Base-by-base conservation (phyloP, 306 rosid genomes). In the Acacia crassicarpa region DNA sequence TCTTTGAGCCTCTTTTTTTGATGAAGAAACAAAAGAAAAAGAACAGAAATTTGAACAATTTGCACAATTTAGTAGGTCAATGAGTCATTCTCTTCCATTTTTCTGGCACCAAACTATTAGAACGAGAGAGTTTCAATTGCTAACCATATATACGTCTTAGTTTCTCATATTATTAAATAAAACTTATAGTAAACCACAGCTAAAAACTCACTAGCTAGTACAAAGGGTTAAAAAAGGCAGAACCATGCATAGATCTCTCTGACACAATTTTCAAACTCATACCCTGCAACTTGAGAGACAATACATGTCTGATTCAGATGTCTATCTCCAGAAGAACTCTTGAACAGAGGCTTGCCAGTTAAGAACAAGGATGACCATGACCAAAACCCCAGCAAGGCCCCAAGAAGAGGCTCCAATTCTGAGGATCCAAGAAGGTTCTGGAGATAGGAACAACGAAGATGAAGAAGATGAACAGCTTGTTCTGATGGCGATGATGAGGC, bases 401-500 rank as follows among this genome's bases (percentile, higher is more conserved):
- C 91, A 92, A 48, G 94, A 87, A 1, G 97, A 86, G 66, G 90
- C 87, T 87, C 98, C 94, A 45, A 91, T 90, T 86, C 90, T 91
- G 75, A 92, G 87, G 4, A 94, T 91, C 94, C 92, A 88, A 0
- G 94, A 94, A 73, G 97, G 91, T 27, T 94, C 90, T 23, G 91
- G 87, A 82, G 91, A 87, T 3, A 83, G 89, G 67, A 85, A 15
- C 41, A 78, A 65, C 3, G 94, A 87, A 46, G 76, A 63, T 83
- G 87, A 87, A 0, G 79, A n/a, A 5, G 85, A 35, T 5, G 85
- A 89, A n/a, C 97, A 92, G 25, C 94, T 89, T 35, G 90, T 93
- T 72, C 82, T 89, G 2, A 94, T 94, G 20, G 95, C 95, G 32
- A 94, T 86, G 66, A 93, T 85, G 59, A 94, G 97, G 65, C 95